phyloP scores from a whole-genome alignment of 768 basidiomycete genomes.

The Russula sp. region DNA sequence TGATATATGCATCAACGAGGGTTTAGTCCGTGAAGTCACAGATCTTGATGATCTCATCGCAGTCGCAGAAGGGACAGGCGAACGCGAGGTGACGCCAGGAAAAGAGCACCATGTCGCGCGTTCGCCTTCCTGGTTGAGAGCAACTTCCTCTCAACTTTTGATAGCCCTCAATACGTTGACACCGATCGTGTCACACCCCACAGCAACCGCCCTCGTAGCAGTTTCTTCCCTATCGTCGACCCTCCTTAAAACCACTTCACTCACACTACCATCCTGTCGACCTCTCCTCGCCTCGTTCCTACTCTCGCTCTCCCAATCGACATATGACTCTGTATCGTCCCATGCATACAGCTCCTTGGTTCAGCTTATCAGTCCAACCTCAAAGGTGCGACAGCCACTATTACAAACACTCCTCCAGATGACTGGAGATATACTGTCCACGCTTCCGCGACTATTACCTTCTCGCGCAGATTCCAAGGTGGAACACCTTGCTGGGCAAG shows the following conservation, averaged over 20 bases:
- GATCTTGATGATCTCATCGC: constrained; percentile 59
- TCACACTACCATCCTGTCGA: constrained; percentile 63
- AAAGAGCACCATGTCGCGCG: constrained; percentile 8
- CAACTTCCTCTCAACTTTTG: constrained; percentile 75
- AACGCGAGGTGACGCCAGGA: not conserved
- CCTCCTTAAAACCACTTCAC: constrained; percentile 48
- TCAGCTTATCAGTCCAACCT: constrained; percentile 39
- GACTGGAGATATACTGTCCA: constrained; percentile 55
- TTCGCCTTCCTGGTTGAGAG: constrained; percentile 69
- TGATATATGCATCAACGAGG: constrained; percentile 55
- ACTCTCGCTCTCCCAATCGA: constrained; percentile 62
- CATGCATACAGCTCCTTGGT: constrained; percentile 45
- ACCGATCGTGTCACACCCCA: constrained; percentile 66
- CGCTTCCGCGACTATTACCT: constrained; percentile 66
- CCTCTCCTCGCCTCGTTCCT: constrained; percentile 66
- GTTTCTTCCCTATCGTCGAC: constrained; percentile 50
- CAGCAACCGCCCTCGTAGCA: constrained; percentile 53
- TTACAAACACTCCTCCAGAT: constrained; percentile 56
- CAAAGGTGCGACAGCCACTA: constrained; percentile 40
- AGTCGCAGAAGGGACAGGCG: constrained; percentile 23
- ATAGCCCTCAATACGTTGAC: constrained; percentile 76
- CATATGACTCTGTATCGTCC: constrained; percentile 46
- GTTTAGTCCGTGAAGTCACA: constrained; percentile 47
- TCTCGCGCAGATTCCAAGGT: constrained; percentile 71
- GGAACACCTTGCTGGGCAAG: constrained; percentile 56